These are phyloP conservation scores for Globisporangium sylvaticum DNA, from an alignment of 352 stramenopile species.

Conservation along the genomic window DNA sequence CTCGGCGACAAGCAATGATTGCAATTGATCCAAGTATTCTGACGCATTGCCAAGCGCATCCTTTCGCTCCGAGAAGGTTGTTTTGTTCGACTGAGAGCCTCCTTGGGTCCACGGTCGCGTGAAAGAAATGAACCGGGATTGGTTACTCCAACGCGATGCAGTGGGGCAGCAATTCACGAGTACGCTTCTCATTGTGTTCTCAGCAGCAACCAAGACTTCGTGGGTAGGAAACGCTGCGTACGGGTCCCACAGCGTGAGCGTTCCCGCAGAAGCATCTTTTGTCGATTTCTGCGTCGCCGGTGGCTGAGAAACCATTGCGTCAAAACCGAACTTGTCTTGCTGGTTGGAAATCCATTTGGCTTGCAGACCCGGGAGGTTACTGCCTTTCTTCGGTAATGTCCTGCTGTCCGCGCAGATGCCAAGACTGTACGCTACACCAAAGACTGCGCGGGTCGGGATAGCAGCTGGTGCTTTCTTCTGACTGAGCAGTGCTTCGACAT, in stretches of 20 bases:
- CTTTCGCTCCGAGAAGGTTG: not conserved
- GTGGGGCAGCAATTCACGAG: slow-evolving; percentile 4
- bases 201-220: slow-evolving; percentile 23
- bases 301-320: slow-evolving; percentile 30
- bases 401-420: slow-evolving; percentile 23
- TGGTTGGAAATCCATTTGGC: slow-evolving; percentile 39
- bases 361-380: slow-evolving; percentile 6
- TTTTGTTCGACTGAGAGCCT: not conserved
- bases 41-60: not conserved
- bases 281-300: slow-evolving; percentile 15
- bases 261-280: slow-evolving; percentile 11
- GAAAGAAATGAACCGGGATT: slow-evolving; percentile 12
- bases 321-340: slow-evolving; percentile 34
- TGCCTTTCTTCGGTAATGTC: not conserved
- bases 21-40: slow-evolving; percentile 25
- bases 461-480: not conserved
- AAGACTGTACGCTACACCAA: slow-evolving; percentile 33
- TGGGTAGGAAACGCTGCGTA: slow-evolving; percentile 42
- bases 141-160: slow-evolving; percentile 4
- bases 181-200: not conserved
- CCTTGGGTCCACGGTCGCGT: not conserved
- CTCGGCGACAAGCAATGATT: slow-evolving; percentile 23
- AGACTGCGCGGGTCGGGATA: slow-evolving; percentile 10
- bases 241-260: slow-evolving; percentile 46
- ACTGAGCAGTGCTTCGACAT: slow-evolving; percentile 20